A percentile compares a stretch with the other conserved stretches of the same genome.
These are phyloP conservation scores for Teunomyces aglyptinius DNA, from an alignment of 805 yeast species.

Conservation along the genomic window DNA sequence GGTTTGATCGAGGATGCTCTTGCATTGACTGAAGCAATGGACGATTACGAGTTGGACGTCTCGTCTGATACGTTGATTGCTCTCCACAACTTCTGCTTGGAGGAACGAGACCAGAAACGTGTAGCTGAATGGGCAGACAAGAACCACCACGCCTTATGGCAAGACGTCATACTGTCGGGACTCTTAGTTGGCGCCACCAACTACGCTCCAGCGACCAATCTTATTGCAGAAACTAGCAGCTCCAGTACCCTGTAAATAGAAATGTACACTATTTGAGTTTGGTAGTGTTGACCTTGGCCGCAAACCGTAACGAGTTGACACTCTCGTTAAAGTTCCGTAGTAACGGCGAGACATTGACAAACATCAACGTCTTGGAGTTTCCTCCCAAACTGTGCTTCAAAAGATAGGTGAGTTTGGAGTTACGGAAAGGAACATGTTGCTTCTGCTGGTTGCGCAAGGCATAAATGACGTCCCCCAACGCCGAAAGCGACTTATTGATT, in stretches of 20 bases:
- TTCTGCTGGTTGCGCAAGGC: slow-evolving; percentile 49
- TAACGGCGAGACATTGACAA: slow-evolving; percentile 81
- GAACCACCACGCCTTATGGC: slow-evolving; percentile 30
- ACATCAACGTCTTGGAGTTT: slow-evolving; percentile 86
- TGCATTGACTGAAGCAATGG: slow-evolving; percentile 45
- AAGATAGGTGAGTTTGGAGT: slow-evolving; percentile 76
- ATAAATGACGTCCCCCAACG: slow-evolving; percentile 85
- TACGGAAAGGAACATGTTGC: slow-evolving; percentile 63
- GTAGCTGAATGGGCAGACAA: slow-evolving; percentile 34
- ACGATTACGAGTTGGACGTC: slow-evolving; percentile 45
- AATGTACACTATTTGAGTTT: slow-evolving; percentile 12
- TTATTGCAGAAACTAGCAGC: slow-evolving; percentile 19
- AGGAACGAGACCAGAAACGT: slow-evolving; percentile 25
- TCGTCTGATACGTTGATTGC: slow-evolving; percentile 45
- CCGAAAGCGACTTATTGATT: slow-evolving; percentile 83
- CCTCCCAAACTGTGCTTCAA: slow-evolving; percentile 84
- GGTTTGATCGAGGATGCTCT: slow-evolving; percentile 60
- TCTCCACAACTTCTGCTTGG: slow-evolving; percentile 45
- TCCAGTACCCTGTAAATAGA: slow-evolving; percentile 3
- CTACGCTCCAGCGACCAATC: slow-evolving; percentile 28
- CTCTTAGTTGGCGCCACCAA: slow-evolving; percentile 26
- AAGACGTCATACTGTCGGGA: slow-evolving; percentile 19
- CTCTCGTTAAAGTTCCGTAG: slow-evolving; percentile 68
- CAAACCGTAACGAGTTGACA: slow-evolving; percentile 82
- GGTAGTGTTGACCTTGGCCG: slow-evolving; percentile 74